A percentile compares a stretch with the other conserved stretches of the same genome.
Conservation (phyloP, 2,329 filamentous ascomycete genomes). For the Trichoderma polysporum region DNA sequence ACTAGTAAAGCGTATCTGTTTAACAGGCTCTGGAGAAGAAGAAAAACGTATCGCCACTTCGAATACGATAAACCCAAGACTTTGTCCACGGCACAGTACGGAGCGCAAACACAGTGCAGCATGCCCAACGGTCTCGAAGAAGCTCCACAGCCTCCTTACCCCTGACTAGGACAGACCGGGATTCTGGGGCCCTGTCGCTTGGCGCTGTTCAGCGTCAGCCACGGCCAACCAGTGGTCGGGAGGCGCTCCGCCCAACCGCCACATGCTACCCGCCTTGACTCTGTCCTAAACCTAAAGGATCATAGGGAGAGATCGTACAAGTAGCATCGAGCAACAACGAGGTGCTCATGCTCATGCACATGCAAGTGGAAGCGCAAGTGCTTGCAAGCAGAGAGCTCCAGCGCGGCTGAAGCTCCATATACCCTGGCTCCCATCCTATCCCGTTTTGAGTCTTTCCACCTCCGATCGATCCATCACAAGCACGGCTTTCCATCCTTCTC, state of each 20-base stretch:
- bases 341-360: slow-evolving; percentile 15
- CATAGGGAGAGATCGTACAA: slow-evolving; percentile 21
- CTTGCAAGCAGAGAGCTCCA: neutral
- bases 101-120: slow-evolving; percentile 12
- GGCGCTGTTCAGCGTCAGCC: slow-evolving; percentile 11
- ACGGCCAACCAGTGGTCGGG: slow-evolving; percentile 21
- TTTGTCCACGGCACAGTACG: neutral
- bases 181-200: slow-evolving; percentile 20
- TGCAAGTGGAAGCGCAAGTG: slow-evolving; percentile 11
- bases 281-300: slow-evolving; percentile 12
- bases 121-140: slow-evolving; percentile 16
- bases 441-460: neutral
- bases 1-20: neutral
- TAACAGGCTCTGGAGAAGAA: neutral
- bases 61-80: neutral
- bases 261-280: slow-evolving; percentile 19
- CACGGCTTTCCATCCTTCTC: slow-evolving; percentile 13
- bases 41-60: neutral
- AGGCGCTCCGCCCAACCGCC: slow-evolving; percentile 20
- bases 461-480: slow-evolving; percentile 15
- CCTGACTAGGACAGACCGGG: slow-evolving; percentile 25
- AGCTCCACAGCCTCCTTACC: slow-evolving; percentile 21
- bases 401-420: slow-evolving; percentile 5
- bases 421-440: neutral
- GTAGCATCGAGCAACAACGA: slow-evolving; percentile 10